Evolutionary conservation across 2,329 filamentous ascomycete genomes (phyloP).

Genomic region (Furcasterigmium sp.): DNA sequence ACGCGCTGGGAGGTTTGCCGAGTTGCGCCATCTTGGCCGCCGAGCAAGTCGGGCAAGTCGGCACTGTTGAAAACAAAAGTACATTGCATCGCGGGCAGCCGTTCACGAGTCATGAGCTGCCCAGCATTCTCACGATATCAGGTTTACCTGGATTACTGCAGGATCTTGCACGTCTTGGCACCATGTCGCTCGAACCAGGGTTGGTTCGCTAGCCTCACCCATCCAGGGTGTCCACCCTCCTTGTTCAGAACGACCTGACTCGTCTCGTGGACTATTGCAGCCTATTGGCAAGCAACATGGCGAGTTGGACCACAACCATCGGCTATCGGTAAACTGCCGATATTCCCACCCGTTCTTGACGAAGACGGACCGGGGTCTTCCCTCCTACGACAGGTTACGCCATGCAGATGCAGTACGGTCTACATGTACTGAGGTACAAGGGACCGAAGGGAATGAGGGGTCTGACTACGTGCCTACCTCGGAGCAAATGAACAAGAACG

Average conservation of each 20-base stretch:
- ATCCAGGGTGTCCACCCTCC: too few relatives aligned
- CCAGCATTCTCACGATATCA: slow-evolving; percentile 3
- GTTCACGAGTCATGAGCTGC: slow-evolving; percentile 1
- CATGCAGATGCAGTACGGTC: too few relatives aligned
- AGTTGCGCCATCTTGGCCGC: too few relatives aligned
- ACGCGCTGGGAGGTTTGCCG: too few relatives aligned
- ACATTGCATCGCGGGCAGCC: background rate
- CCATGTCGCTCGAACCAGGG: background rate
- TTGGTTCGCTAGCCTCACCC: background rate
- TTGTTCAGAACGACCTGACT: too few relatives aligned
- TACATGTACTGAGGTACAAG: too few relatives aligned
- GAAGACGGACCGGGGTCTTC: background rate
- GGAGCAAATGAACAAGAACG: background rate
- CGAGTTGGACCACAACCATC: background rate
- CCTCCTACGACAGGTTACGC: background rate
- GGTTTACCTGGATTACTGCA: slow-evolving; percentile 1
- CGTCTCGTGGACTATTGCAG: too few relatives aligned
- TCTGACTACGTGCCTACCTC: too few relatives aligned
- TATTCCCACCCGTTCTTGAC: background rate
- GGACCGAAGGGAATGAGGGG: too few relatives aligned
- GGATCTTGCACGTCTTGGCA: slow-evolving; percentile 2
- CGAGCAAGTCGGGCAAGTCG: background rate
- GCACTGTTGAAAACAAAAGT: background rate
- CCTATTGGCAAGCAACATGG: too few relatives aligned
- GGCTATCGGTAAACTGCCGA: slow-evolving; percentile 4